Percentiles rank a stretch among this genome's conserved stretches.
Conservation (phyloP, 106 monocot genomes). For the Xerophyta viscosa region DNA sequence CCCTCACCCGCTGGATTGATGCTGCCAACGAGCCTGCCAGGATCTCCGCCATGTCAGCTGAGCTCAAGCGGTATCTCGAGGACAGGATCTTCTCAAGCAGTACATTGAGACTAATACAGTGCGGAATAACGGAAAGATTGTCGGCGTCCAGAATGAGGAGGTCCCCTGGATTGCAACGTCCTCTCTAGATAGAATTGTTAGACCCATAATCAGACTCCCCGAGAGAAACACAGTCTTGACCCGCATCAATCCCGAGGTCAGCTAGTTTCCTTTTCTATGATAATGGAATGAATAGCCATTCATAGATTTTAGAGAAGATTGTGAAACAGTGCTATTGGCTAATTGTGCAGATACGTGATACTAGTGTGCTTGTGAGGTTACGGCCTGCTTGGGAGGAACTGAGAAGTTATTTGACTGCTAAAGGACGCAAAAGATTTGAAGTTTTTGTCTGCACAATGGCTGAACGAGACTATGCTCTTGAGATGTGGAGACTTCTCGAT, state of each 20-base stretch:
- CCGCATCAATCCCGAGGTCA: conserved; percentile 85
- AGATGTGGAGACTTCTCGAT: conserved; percentile 99
- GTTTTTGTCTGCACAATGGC: conserved; percentile 99
- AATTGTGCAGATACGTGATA: conserved; percentile 71
- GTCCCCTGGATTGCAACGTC: too few relatives aligned
- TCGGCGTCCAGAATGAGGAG: conserved; percentile 63
- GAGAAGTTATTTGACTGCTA: conserved; percentile 87
- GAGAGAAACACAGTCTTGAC: conserved; percentile 85
- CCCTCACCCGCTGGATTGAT: conserved; percentile 62
- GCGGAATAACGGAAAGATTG: conserved; percentile 68
- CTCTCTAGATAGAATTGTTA: conserved; percentile 55
- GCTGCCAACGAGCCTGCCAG: conserved; percentile 68
- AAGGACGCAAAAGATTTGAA: conserved; percentile 94
- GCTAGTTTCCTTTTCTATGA: conserved; percentile 1
- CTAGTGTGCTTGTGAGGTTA: conserved; percentile 88
- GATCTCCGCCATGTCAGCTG: conserved; percentile 56
- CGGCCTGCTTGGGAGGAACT: conserved; percentile 97
- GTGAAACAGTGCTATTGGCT: too few relatives aligned
- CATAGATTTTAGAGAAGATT: too few relatives aligned
- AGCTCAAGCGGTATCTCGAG: conserved; percentile 92
- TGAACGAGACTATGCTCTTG: conserved; percentile 96
- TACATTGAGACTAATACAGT: conserved; percentile 85
- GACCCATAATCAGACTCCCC: conserved; percentile 83
- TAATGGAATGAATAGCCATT: too few relatives aligned
- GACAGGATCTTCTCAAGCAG: conserved; percentile 91